Percentiles rank a stretch among this genome's conserved stretches.
phyloP scores from a whole-genome alignment of 2,329 filamentous ascomycete species.

The Neofusicoccum cordaticola region DNA sequence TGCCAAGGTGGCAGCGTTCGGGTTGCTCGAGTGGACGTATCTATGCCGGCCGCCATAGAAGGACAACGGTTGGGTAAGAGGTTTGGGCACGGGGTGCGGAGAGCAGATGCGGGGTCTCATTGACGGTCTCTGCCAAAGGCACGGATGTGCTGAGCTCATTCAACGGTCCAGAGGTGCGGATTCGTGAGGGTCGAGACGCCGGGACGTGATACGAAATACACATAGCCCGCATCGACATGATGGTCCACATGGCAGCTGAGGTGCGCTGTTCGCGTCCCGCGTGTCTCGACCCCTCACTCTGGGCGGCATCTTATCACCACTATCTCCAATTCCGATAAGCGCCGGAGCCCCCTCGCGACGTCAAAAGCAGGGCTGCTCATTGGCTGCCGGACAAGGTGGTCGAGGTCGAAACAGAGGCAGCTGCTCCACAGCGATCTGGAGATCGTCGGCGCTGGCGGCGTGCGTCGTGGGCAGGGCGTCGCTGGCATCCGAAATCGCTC shows the following conservation, averaged over 20 bases:
- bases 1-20: constrained; percentile 6
- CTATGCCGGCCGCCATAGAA: not conserved
- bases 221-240: not conserved
- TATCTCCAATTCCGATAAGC: not conserved
- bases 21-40: constrained; percentile 8
- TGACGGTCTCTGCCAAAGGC: not conserved
- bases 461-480: not conserved
- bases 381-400: not conserved
- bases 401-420: not conserved
- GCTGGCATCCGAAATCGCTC: constrained; percentile 4
- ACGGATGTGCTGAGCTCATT: not conserved
- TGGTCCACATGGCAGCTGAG: not conserved
- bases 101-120: constrained; percentile 2
- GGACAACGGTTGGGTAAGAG: not conserved
- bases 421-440: constrained; percentile 9
- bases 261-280: not conserved
- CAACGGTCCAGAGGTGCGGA: not conserved
- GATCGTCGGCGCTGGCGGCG: not conserved
- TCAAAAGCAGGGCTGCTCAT: not conserved
- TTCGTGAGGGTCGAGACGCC: not conserved
- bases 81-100: not conserved
- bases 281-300: constrained; percentile 6
- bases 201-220: not conserved
- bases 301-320: constrained; percentile 10
- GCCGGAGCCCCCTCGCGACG: not conserved